Base-by-base conservation (phyloP, 2,329 filamentous ascomycete genomes). In the Alternaria sp. region DNA sequence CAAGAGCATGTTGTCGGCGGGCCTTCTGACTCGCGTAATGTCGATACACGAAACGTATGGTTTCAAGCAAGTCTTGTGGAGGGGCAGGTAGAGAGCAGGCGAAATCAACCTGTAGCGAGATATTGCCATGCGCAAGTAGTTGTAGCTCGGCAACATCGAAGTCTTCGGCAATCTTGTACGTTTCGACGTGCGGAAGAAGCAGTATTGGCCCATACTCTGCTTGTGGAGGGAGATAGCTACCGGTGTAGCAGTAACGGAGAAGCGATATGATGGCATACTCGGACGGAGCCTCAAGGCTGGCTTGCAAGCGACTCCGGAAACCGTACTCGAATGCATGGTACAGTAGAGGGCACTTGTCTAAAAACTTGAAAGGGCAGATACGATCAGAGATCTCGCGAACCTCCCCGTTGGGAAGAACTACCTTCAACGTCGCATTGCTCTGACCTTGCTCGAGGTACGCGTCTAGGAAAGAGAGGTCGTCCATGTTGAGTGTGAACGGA, bases 241-340 rank as follows among this genome's bases (percentile, higher is more conserved):
- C 77, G 5, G 74, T 76, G 63, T 83, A 82, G 51, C 82, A 69
- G 64, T 74, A 82, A 54, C 80, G 75, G 9, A 82, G 67, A 43
- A 84, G 78, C 7, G 75, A 74, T 30, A 74, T 54, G 18, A 78
- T 72, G 6, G 77, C 74, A 11, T 62, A 59, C 6, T 65, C 47
- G 4, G 77, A 79, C 2, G 74, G 66, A 16, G 73, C 75, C 51
- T 81, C 79, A 30, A 83, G 75, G 53, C 73, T 77, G 36, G 79
- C 74, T 51, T 77, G 75, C 3, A 70, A 68, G 12, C 59, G 49
- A 12, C 75, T 70, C 22, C 70, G 61, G 5, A 66, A 59, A 9
- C 73, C 69, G 14, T 72, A 62, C 54, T 83, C 81, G 60, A 83
- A 81, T 4, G 78, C 72, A 39, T 76, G 64, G 41, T 75, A 78